These are phyloP conservation scores for Fusarium sp. DNA, from an alignment of 2,329 filamentous ascomycete genomes.

Conservation along the genomic window DNA sequence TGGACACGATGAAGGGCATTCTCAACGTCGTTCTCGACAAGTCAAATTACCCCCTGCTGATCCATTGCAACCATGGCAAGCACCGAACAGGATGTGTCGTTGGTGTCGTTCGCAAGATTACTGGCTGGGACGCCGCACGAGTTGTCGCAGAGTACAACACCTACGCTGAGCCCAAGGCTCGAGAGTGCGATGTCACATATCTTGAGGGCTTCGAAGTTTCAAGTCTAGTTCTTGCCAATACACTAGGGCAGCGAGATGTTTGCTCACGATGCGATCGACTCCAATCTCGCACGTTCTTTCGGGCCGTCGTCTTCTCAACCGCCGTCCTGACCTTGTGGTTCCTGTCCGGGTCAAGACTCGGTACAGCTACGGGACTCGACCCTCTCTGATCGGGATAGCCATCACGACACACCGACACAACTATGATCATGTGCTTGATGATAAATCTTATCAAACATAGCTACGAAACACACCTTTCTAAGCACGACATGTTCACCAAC, in stretches of 20 bases:
- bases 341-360: conserved; percentile 51
- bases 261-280: conserved; percentile 34
- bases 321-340: conserved; percentile 58
- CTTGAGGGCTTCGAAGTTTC: conserved; percentile 62
- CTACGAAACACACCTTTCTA: background rate
- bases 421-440: background rate
- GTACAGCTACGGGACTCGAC: conserved; percentile 21
- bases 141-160: conserved; percentile 79
- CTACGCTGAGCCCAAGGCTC: conserved; percentile 70
- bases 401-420: background rate
- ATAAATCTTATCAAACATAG: background rate
- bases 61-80: conserved; percentile 96
- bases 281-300: conserved; percentile 54
- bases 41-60: conserved; percentile 80
- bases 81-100: conserved; percentile 93
- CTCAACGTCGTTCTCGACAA: conserved; percentile 77
- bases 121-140: conserved; percentile 70
- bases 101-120: conserved; percentile 78
- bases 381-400: conserved; percentile 14
- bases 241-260: conserved; percentile 1
- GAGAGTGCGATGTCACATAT: conserved; percentile 70
- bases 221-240: conserved; percentile 46
- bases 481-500: conserved; percentile 3
- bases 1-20: conserved; percentile 75
- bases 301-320: conserved; percentile 56